phyloP scores from a whole-genome alignment of 2,329 filamentous ascomycete genomes.

The Aspergillus calidoustus region DNA sequence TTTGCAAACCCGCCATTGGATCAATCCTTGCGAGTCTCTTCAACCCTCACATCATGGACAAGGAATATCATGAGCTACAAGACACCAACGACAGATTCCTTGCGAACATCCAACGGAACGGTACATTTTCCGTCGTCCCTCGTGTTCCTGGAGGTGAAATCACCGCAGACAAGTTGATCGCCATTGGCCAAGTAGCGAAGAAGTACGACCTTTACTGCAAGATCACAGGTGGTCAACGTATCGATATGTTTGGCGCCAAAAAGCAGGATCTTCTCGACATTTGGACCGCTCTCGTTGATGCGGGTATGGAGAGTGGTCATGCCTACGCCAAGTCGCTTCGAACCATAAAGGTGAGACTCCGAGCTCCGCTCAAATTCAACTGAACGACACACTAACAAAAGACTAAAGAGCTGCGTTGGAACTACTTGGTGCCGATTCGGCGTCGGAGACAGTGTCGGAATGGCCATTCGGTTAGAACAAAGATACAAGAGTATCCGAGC shows the following conservation, averaged over 20 bases:
- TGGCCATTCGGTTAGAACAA: conserved; percentile 86
- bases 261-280: conserved; percentile 85
- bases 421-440: conserved; percentile 91
- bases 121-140: conserved; percentile 86
- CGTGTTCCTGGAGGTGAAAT: conserved; percentile 85
- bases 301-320: conserved; percentile 88
- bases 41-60: conserved; percentile 81
- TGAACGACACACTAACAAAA: conserved; percentile 9
- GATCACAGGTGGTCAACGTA: conserved; percentile 88
- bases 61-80: conserved; percentile 73
- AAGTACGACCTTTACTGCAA: conserved; percentile 87
- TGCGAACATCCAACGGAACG: conserved; percentile 88
- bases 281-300: conserved; percentile 79
- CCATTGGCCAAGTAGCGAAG: conserved; percentile 81
- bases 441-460: conserved; percentile 86
- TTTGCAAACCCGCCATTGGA: conserved; percentile 81
- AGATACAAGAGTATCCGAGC: conserved; percentile 89
- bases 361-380: not conserved
- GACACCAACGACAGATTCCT: conserved; percentile 90
- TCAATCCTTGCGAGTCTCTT: conserved; percentile 81
- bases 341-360: conserved; percentile 69
- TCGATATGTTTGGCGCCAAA: conserved; percentile 89
- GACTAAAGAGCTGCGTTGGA: conserved; percentile 74
- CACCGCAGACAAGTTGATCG: conserved; percentile 81
- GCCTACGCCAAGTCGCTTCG: conserved; percentile 88